phyloP scores from a whole-genome alignment of 1,284 basidiomycete genomes.

The Uromyces viciae-fabae region DNA sequence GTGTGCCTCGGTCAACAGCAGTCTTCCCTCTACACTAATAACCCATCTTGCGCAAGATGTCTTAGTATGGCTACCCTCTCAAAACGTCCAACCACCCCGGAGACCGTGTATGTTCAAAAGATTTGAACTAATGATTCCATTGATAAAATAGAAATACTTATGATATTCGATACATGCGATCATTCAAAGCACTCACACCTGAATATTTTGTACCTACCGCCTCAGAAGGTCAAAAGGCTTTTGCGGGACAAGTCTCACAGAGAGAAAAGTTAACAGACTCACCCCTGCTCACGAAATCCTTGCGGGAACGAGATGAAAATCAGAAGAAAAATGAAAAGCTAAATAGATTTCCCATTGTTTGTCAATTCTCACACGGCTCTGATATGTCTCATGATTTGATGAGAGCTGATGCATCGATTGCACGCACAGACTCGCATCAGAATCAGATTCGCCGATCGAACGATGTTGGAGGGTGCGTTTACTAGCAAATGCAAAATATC shows the following conservation, averaged over 20 bases:
- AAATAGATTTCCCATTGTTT: slow-evolving; percentile 69
- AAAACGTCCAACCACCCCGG: slow-evolving; percentile 30
- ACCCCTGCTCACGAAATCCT: slow-evolving; percentile 68
- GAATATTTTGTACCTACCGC: slow-evolving; percentile 70
- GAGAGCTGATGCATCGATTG: not conserved
- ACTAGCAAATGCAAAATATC: slow-evolving; percentile 71
- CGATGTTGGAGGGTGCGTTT: slow-evolving; percentile 74
- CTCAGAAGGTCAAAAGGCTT: slow-evolving; percentile 68
- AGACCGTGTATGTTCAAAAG: slow-evolving; percentile 20
- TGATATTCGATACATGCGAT: no score
- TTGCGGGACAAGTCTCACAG: slow-evolving; percentile 63
- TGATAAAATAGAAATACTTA: no score
- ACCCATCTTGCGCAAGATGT: slow-evolving; percentile 22
- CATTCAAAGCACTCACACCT: slow-evolving; percentile 62
- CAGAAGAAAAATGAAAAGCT: slow-evolving; percentile 59
- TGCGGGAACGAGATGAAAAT: slow-evolving; percentile 64
- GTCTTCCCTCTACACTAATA: not conserved
- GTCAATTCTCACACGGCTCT: slow-evolving; percentile 50
- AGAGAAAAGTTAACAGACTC: slow-evolving; percentile 69
- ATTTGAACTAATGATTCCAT: not conserved
- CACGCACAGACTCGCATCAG: slow-evolving; percentile 68
- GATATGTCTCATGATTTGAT: not conserved
- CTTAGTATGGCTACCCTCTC: slow-evolving; percentile 36
- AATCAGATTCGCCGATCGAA: slow-evolving; percentile 73
- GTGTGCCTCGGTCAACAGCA: not conserved